Percentiles rank a stretch among this genome's conserved stretches.
phyloP scores from a whole-genome alignment of 805 yeast genomes.

The Candida anglica region DNA sequence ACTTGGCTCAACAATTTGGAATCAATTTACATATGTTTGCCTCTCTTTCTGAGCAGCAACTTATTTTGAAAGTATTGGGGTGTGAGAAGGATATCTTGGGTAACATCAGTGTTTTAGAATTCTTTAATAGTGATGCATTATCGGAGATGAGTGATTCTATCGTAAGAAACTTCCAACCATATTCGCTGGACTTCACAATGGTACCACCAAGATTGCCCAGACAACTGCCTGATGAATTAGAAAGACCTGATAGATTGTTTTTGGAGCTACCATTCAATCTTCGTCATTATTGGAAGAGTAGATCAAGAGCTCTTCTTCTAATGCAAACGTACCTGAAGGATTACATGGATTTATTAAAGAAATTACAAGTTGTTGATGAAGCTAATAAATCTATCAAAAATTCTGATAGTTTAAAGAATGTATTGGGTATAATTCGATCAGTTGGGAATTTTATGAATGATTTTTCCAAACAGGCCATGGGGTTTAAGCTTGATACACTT shows the following conservation, averaged over 20 bases:
- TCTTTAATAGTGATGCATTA: conserved; percentile 71
- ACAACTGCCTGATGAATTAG: conserved; percentile 71
- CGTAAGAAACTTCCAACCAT: conserved; percentile 74
- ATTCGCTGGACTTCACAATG: conserved; percentile 54
- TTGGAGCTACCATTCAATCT: conserved; percentile 79
- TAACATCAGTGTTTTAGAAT: conserved; percentile 76
- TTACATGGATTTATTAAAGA: conserved; percentile 63
- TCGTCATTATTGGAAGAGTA: conserved; percentile 86
- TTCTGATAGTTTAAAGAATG: conserved; percentile 64
- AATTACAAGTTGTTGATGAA: conserved; percentile 65
- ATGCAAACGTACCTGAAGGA: conserved; percentile 73
- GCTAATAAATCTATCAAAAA: conserved; percentile 66
- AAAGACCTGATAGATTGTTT: conserved; percentile 82
- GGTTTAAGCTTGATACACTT: conserved; percentile 86
- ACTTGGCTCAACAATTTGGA: conserved; percentile 90
- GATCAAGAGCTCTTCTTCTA: conserved; percentile 78
- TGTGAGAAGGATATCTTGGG: conserved; percentile 73
- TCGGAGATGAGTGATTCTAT: conserved; percentile 70
- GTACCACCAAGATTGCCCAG: conserved; percentile 31
- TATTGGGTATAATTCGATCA: conserved; percentile 79
- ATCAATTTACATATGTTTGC: conserved; percentile 84
- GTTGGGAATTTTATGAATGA: conserved; percentile 98
- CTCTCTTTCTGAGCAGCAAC: conserved; percentile 53
- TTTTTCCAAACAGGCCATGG: conserved; percentile 84
- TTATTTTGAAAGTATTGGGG: conserved; percentile 65